Conservation (phyloP, 1,284 basidiomycete species). For the Malassezia japonica region DNA sequence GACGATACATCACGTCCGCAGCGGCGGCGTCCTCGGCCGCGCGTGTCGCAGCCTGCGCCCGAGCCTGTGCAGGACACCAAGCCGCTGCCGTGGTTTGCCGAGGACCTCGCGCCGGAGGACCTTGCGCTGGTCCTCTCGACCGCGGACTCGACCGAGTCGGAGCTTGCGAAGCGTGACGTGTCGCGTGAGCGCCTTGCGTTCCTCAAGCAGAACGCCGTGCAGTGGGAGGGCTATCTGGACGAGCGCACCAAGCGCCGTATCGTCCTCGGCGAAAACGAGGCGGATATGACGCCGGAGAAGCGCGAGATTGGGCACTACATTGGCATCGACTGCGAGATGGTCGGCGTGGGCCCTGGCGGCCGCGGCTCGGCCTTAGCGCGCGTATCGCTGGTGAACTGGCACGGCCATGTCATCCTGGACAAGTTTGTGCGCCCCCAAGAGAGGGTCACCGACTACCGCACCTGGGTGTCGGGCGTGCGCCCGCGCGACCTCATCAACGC, state of each 20-base stretch:
- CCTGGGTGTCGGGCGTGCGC: slow-evolving; percentile 78
- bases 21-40: neutral
- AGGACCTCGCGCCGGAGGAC: slow-evolving; percentile 38
- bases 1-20: neutral
- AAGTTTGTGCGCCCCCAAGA: slow-evolving; percentile 79
- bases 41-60: neutral
- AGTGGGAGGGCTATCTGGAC: slow-evolving; percentile 32
- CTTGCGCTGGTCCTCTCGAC: slow-evolving; percentile 26
- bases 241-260: slow-evolving; percentile 24
- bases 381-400: slow-evolving; percentile 82
- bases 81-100: slow-evolving; percentile 39
- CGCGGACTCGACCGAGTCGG: neutral
- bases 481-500: slow-evolving; percentile 63
- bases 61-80: neutral
- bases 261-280: slow-evolving; percentile 27
- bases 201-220: slow-evolving; percentile 5
- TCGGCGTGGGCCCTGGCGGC: slow-evolving; percentile 76
- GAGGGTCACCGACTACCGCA: slow-evolving; percentile 84
- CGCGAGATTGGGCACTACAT: slow-evolving; percentile 54
- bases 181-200: neutral
- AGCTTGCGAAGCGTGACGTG: neutral
- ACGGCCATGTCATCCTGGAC: slow-evolving; percentile 71
- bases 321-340: slow-evolving; percentile 94
- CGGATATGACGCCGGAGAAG: slow-evolving; percentile 20
- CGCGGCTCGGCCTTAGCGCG: slow-evolving; percentile 74